Evolutionary conservation across 768 basidiomycete species (phyloP).

Genomic region (Russula sp.): DNA sequence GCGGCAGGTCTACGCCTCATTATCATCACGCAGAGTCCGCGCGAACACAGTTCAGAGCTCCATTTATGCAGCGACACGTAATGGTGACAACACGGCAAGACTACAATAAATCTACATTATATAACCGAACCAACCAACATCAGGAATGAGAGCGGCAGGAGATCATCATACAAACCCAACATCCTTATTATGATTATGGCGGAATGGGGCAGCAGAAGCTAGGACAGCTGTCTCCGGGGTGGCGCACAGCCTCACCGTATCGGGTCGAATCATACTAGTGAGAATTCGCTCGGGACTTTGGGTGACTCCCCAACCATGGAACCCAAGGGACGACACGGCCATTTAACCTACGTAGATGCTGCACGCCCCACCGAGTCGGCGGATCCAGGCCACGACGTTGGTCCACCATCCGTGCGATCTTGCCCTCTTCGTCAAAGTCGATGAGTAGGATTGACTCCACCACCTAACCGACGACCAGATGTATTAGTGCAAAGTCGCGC

Average conservation of each 20-base stretch:
- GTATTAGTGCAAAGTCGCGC: not conserved
- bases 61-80: not conserved
- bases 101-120: no score
- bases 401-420: slow-evolving; percentile 50
- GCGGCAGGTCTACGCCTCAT: not conserved
- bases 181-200: not conserved
- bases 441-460: slow-evolving; percentile 55
- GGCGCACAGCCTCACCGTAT: not conserved
- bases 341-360: slow-evolving; percentile 41
- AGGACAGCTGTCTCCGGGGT: not conserved
- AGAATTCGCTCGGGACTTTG: slow-evolving; percentile 29
- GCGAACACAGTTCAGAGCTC: not conserved
- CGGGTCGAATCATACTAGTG: slow-evolving; percentile 4
- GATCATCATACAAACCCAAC: not conserved
- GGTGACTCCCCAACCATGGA: slow-evolving; percentile 48
- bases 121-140: no score
- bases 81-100: not conserved
- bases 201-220: not conserved
- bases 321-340: slow-evolving; percentile 45
- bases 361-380: slow-evolving; percentile 41
- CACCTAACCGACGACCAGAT: slow-evolving; percentile 30
- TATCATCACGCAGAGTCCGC: no score
- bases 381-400: slow-evolving; percentile 52
- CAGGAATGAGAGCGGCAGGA: not conserved
- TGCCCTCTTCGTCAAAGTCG: slow-evolving; percentile 58